Percentiles rank a stretch among this genome's conserved stretches.
These are phyloP conservation scores for Amaranthus tricolor DNA, from an alignment of 179 eudicot species.

Conservation along the genomic window DNA sequence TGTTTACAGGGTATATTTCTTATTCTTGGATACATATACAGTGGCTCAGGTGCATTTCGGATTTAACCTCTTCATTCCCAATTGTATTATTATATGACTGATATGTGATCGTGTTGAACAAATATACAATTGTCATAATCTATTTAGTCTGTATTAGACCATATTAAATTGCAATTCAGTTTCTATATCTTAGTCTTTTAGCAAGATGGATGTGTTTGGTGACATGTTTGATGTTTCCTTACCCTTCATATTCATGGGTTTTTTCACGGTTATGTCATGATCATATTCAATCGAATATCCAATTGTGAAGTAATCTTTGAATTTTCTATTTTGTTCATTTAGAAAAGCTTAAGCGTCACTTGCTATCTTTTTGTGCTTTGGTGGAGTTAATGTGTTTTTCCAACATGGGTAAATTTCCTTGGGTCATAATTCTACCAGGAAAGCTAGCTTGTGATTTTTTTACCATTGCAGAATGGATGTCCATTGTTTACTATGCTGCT, in stretches of 20 bases:
- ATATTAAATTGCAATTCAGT: too few species aligned
- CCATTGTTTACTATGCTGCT: too few species aligned
- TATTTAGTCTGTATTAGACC: too few species aligned
- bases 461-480: not conserved
- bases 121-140: too few species aligned
- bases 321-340: not conserved
- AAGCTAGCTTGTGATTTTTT: too few species aligned
- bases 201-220: too few species aligned
- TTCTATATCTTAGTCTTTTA: too few species aligned
- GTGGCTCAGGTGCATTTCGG: slow-evolving; percentile 65
- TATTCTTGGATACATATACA: slow-evolving; percentile 55
- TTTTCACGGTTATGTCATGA: too few species aligned
- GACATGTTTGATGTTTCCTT: too few species aligned
- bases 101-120: slow-evolving; percentile 9
- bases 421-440: not conserved
- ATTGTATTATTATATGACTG: not conserved
- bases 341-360: not conserved
- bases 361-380: not conserved
- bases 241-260: too few species aligned
- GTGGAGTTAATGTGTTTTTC: not conserved
- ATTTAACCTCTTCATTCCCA: not conserved
- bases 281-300: not conserved
- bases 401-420: not conserved
- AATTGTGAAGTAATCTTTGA: not conserved
- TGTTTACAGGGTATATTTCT: slow-evolving; percentile 64